phyloP scores from a whole-genome alignment of 1,139 yeast genomes.

The Candida anutae region DNA sequence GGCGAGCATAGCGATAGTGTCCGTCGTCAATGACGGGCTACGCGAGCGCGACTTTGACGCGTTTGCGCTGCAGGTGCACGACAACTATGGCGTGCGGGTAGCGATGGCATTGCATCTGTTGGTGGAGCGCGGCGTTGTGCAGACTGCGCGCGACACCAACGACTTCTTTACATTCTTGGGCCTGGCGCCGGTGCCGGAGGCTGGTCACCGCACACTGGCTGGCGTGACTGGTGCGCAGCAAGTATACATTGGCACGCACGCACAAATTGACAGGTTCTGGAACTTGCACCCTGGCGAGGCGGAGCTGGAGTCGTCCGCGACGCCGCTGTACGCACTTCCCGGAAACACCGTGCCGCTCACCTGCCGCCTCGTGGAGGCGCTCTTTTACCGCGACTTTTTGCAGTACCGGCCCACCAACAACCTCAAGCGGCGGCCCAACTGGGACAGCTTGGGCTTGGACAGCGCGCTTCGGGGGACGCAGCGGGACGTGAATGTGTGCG shows the following conservation, averaged over 20 bases:
- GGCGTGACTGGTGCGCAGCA: constrained; percentile 30
- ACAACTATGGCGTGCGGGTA: constrained; percentile 52
- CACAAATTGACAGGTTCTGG: constrained; percentile 38
- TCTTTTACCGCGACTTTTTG: constrained; percentile 40
- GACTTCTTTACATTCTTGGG: constrained; percentile 27
- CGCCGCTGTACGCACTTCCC: constrained; percentile 47
- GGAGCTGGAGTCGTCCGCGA: constrained; percentile 15
- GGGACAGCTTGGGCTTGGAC: constrained; percentile 35
- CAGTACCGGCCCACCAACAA: constrained; percentile 36
- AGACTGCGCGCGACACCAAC: constrained; percentile 14
- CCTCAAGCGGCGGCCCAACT: constrained; percentile 32
- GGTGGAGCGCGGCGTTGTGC: constrained; percentile 18
- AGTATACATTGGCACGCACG: constrained; percentile 26
- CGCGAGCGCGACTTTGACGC: constrained; percentile 48
- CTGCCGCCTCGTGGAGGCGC: constrained; percentile 42
- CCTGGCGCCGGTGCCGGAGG: constrained; percentile 4
- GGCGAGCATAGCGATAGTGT: constrained; percentile 45
- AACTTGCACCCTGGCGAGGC: constrained; percentile 33
- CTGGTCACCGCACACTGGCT: constrained; percentile 9
- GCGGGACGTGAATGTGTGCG: constrained; percentile 27
- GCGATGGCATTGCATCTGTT: constrained; percentile 22
- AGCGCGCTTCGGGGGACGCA: constrained; percentile 33
- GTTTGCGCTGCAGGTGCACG: constrained; percentile 43
- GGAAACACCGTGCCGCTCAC: constrained; percentile 45
- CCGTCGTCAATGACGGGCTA: constrained; percentile 58